phyloP scores from a whole-genome alignment of 2,329 filamentous ascomycete species.

The Madurella mycetomatis region DNA sequence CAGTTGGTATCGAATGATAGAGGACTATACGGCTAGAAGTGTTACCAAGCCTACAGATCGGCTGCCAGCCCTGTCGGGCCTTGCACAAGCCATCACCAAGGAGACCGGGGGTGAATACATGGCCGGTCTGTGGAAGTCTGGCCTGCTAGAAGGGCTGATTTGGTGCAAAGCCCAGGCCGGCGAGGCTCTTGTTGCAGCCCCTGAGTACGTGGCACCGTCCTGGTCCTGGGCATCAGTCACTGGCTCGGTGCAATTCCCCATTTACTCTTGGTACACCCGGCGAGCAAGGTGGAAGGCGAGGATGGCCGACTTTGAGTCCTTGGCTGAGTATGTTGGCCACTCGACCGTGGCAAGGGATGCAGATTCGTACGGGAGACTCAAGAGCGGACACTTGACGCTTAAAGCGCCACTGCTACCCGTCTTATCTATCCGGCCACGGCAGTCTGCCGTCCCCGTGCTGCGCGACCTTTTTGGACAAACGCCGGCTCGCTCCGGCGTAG shows the following conservation, averaged over 20 bases:
- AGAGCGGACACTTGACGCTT: slow-evolving; percentile 1
- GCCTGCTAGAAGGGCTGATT: slow-evolving; percentile 18
- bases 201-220: slow-evolving; percentile 20
- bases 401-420: slow-evolving; percentile 14
- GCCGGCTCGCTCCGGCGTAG: slow-evolving; percentile 6
- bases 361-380: slow-evolving; percentile 7
- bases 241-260: slow-evolving; percentile 18
- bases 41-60: slow-evolving; percentile 27
- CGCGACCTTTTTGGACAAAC: slow-evolving; percentile 2
- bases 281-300: slow-evolving; percentile 19
- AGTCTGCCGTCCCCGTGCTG: neutral
- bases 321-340: slow-evolving; percentile 14
- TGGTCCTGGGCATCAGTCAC: slow-evolving; percentile 27
- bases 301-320: slow-evolving; percentile 19
- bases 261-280: slow-evolving; percentile 19
- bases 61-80: slow-evolving; percentile 27
- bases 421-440: neutral
- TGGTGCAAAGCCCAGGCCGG: slow-evolving; percentile 14
- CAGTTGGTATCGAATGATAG: slow-evolving; percentile 23
- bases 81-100: slow-evolving; percentile 19
- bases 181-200: neutral
- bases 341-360: neutral
- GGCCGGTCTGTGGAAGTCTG: slow-evolving; percentile 25
- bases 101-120: slow-evolving; percentile 20
- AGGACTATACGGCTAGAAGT: slow-evolving; percentile 22